A percentile compares a stretch with the other conserved stretches of the same genome.
These are phyloP conservation scores for Penicillium flavigenum DNA, from an alignment of 495 filamentous ascomycete genomes.

Conservation along the genomic window DNA sequence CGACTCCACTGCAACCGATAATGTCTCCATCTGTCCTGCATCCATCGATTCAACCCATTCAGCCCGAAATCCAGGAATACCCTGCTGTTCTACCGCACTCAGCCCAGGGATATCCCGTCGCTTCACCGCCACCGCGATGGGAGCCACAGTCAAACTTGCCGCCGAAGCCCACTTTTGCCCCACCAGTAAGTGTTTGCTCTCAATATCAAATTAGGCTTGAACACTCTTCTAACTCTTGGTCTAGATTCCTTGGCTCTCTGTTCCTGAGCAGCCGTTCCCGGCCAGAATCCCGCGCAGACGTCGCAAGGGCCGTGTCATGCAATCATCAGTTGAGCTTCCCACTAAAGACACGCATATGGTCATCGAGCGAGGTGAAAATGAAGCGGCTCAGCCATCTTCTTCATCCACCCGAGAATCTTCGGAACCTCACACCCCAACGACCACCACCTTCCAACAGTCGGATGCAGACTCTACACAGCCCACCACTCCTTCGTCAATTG, in stretches of 20 bases:
- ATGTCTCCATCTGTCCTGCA: conserved; percentile 42
- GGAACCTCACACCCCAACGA: conserved; percentile 65
- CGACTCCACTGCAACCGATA: conserved; percentile 43
- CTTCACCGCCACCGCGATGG: conserved; percentile 35
- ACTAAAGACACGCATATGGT: conserved; percentile 36
- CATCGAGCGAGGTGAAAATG: conserved; percentile 24
- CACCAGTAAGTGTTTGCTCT: conserved; percentile 57
- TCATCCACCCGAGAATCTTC: conserved; percentile 40
- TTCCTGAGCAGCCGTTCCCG: conserved; percentile 66
- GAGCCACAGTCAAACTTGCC: conserved; percentile 26
- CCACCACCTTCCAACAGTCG: conserved; percentile 64
- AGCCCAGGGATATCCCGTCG: conserved; percentile 28
- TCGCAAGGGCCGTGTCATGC: conserved; percentile 40
- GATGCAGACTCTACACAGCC: conserved; percentile 67
- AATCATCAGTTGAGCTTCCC: conserved; percentile 50
- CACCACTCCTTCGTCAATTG: conserved; percentile 64
- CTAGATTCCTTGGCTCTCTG: conserved; percentile 82
- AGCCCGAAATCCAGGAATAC: conserved; percentile 38
- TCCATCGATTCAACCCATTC: conserved; percentile 29
- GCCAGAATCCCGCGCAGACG: conserved; percentile 42
- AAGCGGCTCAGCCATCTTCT: conserved; percentile 23
- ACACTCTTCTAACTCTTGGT: conserved; percentile 12
- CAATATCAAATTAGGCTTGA: neutral
- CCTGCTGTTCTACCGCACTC: conserved; percentile 29
- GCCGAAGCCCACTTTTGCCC: conserved; percentile 51